These are phyloP conservation scores for Ogataea hybrid DNA, from an alignment of 1,139 yeast genomes.

Conservation along the genomic window DNA sequence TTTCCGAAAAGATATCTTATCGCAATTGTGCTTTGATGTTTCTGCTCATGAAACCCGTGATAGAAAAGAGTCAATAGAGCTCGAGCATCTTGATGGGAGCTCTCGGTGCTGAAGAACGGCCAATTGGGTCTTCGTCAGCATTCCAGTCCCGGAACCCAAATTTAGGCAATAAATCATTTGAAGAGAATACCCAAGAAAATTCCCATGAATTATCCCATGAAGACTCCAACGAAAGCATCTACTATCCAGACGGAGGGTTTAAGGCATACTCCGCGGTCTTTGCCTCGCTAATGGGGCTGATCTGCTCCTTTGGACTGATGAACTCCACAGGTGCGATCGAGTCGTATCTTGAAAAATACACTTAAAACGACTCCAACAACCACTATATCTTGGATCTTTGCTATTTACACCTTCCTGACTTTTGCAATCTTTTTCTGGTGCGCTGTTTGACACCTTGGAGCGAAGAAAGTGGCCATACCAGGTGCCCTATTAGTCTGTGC, in stretches of 20 bases:
- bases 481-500: conserved; percentile 46
- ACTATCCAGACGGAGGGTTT: conserved; percentile 61
- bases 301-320: conserved; percentile 62
- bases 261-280: conserved; percentile 54
- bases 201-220: conserved; percentile 5
- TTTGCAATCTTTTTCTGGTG: conserved; percentile 62
- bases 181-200: conserved; percentile 13
- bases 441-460: conserved; percentile 61
- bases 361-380: conserved; percentile 44
- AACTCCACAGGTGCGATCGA: conserved; percentile 72
- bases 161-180: neutral
- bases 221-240: neutral
- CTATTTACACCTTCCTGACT: conserved; percentile 54
- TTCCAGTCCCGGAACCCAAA: conserved; percentile 3
- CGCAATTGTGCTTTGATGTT: conserved; percentile 2
- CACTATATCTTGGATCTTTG: conserved; percentile 66
- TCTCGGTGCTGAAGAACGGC: conserved; percentile 7
- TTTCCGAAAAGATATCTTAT: conserved; percentile 1
- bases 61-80: conserved; percentile 6
- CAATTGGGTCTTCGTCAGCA: conserved; percentile 13
- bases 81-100: neutral
- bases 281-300: conserved; percentile 64
- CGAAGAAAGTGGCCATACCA: conserved; percentile 42
- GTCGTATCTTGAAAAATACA: conserved; percentile 58
- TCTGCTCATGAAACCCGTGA: neutral